Evolutionary conservation across 169 alveolate genomes (phyloP).

Genomic region (Eimeria zaria): DNA sequence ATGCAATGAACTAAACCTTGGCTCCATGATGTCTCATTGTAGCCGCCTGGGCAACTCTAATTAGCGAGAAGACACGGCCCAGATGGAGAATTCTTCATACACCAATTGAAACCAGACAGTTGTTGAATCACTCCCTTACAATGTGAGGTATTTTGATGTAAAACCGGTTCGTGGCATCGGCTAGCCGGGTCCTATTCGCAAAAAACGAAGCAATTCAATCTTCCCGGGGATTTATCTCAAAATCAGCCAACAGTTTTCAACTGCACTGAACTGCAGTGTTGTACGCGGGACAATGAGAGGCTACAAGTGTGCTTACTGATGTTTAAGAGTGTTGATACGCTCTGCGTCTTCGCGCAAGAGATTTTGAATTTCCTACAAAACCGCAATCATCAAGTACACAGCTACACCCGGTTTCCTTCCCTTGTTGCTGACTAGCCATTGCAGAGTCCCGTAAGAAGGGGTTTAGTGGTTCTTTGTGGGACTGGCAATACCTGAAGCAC

Average conservation of each 20-base stretch:
- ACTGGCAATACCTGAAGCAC: slow-evolving; percentile 72
- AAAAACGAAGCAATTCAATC: not conserved
- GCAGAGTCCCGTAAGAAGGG: not conserved
- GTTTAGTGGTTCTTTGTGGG: not conserved
- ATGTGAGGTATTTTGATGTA: slow-evolving; percentile 85
- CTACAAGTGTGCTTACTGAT: slow-evolving; percentile 41
- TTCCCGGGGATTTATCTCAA: not conserved
- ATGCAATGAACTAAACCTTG: not conserved
- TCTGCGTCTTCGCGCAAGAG: slow-evolving; percentile 54
- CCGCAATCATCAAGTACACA: not conserved
- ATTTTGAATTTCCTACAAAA: slow-evolving; percentile 46
- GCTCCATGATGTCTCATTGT: not conserved
- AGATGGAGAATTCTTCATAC: not conserved
- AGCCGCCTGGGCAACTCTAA: not conserved
- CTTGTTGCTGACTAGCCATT: not conserved
- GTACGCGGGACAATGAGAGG: not conserved
- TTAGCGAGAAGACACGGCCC: not conserved
- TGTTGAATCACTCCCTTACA: slow-evolving; percentile 13
- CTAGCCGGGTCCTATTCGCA: slow-evolving; percentile 68
- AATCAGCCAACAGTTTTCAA: not conserved
- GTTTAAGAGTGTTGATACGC: slow-evolving; percentile 15
- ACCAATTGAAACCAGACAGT: not conserved
- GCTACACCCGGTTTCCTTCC: not conserved
- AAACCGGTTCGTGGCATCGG: slow-evolving; percentile 84
- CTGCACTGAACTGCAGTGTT: not conserved